Conservation (phyloP, 352 stramenopile species). For the Globisporangium splendens region DNA sequence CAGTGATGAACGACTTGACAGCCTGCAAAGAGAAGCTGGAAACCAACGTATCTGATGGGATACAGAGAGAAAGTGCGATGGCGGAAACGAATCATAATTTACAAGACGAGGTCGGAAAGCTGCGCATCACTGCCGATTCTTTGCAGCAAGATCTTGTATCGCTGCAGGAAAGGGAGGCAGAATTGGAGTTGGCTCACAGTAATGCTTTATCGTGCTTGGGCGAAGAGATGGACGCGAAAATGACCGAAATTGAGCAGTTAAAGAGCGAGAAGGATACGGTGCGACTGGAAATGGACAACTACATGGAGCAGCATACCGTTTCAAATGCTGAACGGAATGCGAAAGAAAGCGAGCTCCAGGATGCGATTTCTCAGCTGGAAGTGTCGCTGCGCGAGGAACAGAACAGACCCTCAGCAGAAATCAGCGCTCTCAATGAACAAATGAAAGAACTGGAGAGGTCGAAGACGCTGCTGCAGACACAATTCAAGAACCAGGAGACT, state of each 20-base stretch:
- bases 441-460: constrained; percentile 15
- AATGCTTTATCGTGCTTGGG: constrained; percentile 32
- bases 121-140: constrained; percentile 1
- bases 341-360: constrained; percentile 16
- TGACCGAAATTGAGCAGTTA: constrained; percentile 26
- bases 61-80: constrained; percentile 20
- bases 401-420: background rate
- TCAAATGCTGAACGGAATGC: constrained; percentile 28
- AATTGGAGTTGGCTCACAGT: constrained; percentile 14
- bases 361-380: constrained; percentile 1
- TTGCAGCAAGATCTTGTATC: background rate
- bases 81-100: constrained; percentile 11
- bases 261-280: constrained; percentile 16
- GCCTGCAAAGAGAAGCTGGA: constrained; percentile 1
- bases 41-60: constrained; percentile 6
- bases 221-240: constrained; percentile 34
- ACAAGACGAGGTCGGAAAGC: constrained; percentile 5
- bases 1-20: background rate
- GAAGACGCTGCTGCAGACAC: constrained; percentile 14
- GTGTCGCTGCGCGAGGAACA: background rate
- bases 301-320: constrained; percentile 23
- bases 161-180: constrained; percentile 9
- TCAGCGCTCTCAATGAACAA: background rate
- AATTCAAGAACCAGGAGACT: constrained; percentile 27
- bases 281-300: constrained; percentile 6